These are phyloP conservation scores for Cyberlindnera amylophila DNA, from an alignment of 805 yeast species.

Conservation along the genomic window DNA sequence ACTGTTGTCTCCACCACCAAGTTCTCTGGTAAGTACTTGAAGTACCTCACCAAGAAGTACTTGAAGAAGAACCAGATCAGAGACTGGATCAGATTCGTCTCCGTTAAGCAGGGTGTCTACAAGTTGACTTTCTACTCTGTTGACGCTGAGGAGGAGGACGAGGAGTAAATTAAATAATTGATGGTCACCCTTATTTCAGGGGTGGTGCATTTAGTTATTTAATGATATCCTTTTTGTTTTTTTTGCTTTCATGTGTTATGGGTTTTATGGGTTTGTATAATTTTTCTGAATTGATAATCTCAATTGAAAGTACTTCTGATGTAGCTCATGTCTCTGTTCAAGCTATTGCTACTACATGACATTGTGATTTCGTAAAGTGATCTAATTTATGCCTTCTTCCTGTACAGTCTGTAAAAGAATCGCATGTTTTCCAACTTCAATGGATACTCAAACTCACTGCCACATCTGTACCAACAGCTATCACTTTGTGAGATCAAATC, in stretches of 20 bases:
- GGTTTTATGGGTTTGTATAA: constrained; percentile 13
- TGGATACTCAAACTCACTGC: constrained; percentile 49
- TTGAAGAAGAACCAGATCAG: constrained; percentile 99
- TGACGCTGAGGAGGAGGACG: constrained; percentile 94
- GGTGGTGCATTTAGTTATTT: constrained; percentile 17
- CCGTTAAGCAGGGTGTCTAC: constrained; percentile 93
- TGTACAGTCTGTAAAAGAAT: constrained; percentile 73
- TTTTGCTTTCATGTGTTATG: constrained; percentile 18
- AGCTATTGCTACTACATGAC: no score
- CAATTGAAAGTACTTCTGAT: constrained; percentile 9
- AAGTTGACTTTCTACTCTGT: constrained; percentile 98
- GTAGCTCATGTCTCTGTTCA: background rate
- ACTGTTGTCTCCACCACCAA: constrained; percentile 86
- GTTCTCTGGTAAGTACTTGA: constrained; percentile 99
- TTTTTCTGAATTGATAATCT: constrained; percentile 20
- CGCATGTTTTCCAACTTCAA: constrained; percentile 84
- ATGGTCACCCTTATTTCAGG: constrained; percentile 12
- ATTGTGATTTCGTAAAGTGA: no score
- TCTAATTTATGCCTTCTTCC: constrained; percentile 44
- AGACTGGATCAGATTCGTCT: constrained; percentile 99
- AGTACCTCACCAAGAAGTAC: constrained; percentile 99
- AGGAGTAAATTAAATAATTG: constrained; percentile 56
- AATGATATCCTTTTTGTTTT: constrained; percentile 8
- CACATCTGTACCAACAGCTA: constrained; percentile 76
- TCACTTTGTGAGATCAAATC: constrained; percentile 60